Percentiles rank a stretch among this genome's conserved stretches.
These are phyloP conservation scores for Cadophora sp. DNA, from an alignment of 2,329 filamentous ascomycete genomes.

Conservation along the genomic window DNA sequence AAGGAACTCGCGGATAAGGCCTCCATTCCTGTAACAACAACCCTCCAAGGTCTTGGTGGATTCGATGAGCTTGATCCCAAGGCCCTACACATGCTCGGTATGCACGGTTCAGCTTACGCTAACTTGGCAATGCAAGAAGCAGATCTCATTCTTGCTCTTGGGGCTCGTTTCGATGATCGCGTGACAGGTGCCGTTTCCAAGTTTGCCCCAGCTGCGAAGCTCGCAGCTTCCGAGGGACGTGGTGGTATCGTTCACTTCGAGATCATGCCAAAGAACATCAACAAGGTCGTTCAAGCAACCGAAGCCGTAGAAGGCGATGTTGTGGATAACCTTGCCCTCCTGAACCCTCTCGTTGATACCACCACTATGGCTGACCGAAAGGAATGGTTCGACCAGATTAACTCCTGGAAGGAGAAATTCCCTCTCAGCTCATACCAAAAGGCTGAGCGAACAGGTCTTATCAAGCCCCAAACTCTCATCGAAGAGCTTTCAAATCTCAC, in stretches of 20 bases:
- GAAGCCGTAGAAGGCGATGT: slow-evolving; percentile 96
- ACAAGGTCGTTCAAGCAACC: slow-evolving; percentile 97
- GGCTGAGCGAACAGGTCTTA: slow-evolving; percentile 75
- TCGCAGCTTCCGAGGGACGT: slow-evolving; percentile 81
- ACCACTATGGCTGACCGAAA: slow-evolving; percentile 70
- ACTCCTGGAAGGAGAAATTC: slow-evolving; percentile 89
- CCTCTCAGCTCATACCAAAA: slow-evolving; percentile 83
- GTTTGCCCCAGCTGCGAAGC: slow-evolving; percentile 88
- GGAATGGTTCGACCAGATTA: slow-evolving; percentile 91
- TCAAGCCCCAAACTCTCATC: slow-evolving; percentile 95
- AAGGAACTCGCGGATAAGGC: slow-evolving; percentile 90
- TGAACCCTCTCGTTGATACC: slow-evolving; percentile 74
- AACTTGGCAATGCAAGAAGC: slow-evolving; percentile 99
- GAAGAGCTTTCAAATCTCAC: slow-evolving; percentile 89
- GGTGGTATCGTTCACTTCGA: slow-evolving; percentile 98
- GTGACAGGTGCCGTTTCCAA: slow-evolving; percentile 83
- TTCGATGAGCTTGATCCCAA: slow-evolving; percentile 95
- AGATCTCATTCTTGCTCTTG: slow-evolving; percentile 93
- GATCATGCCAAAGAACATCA: slow-evolving; percentile 99
- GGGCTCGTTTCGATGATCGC: slow-evolving; percentile 94
- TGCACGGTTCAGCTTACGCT: slow-evolving; percentile 96
- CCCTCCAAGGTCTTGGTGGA: slow-evolving; percentile 89
- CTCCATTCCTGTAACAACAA: slow-evolving; percentile 93
- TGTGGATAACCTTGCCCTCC: slow-evolving; percentile 74
- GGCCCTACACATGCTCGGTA: slow-evolving; percentile 96